Base-by-base conservation (phyloP, 148 eudicot genomes). In the Cornus controversa region DNA sequence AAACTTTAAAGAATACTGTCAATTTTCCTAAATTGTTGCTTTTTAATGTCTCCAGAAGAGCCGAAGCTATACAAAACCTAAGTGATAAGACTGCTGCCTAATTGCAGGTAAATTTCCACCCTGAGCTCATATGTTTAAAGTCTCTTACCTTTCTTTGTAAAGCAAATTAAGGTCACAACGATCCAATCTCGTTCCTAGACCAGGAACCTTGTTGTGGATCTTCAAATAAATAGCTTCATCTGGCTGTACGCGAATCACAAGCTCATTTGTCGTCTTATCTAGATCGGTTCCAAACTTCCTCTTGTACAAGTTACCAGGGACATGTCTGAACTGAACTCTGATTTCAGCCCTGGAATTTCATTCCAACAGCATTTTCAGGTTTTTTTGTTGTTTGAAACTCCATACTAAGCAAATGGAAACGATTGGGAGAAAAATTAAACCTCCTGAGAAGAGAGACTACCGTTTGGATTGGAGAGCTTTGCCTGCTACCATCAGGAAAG, bases 181-280 rank as follows among this genome's bases (percentile, higher is more conserved):
- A 66, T 90, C 97, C 69, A 92, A 69, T 77, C 88, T 69, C 92
- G 90, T 92, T 54, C 93, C 97, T 6, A 92, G 84, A 69, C 97
- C 97, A 37, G 97, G 97, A 62, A 89, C 87, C 81, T 92, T 92
- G 62, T 90, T 92, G 81, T 92, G 90, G 75, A 92, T 78, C 84
- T 85, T 90, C 36, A 92, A 82, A 81, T 76, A 85, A 14, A 90
- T 80, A 5, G 92, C 93, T 82, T 92, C 93, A 72, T 92, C 96
- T 16, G 96, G 96, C 45, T 85, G 87, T 8, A 85, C 96, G 57
- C 92, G 89, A 37, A 92, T 57, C 29, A 92, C 88, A 47, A 92
- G 92, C 89, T 92, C 96, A 78, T 92, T 92, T 26, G 90, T 88
- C 5, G 90, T 84, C 64, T 80, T 84, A 67, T 88, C 89, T 29